Conservation (phyloP, 306 rosid species). For the Citrullus amarus region DNA sequence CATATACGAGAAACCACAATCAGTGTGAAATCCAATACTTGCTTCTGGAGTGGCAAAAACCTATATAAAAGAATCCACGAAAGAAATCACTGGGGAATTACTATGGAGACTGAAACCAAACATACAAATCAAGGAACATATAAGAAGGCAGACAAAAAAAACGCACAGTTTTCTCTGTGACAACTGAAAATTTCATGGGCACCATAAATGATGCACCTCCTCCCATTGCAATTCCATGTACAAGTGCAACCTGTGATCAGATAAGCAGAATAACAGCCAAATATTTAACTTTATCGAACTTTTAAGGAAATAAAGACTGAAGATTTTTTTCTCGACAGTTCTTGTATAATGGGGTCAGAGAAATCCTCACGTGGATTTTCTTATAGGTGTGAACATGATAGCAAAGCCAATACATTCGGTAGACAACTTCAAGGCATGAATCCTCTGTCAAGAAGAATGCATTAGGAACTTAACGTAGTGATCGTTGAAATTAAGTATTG, state of each 20-base stretch:
- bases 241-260: constrained; percentile 61
- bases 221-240: constrained; percentile 89
- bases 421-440: constrained; percentile 77
- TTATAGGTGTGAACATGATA: constrained; percentile 81
- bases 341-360: background rate
- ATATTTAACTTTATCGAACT: background rate
- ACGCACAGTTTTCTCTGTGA: constrained; percentile 83
- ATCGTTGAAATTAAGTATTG: background rate
- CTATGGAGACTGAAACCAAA: background rate
- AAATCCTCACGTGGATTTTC: constrained; percentile 56
- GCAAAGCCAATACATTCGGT: constrained; percentile 90
- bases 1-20: constrained; percentile 79
- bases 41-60: constrained; percentile 93
- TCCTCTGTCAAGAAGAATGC: constrained; percentile 49
- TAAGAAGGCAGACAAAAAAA: background rate
- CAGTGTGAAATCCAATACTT: constrained; percentile 88
- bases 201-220: constrained; percentile 93
- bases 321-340: background rate
- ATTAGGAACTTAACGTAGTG: background rate
- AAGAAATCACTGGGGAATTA: constrained; percentile 1
- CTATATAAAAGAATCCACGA: constrained; percentile 24
- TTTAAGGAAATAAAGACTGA: background rate
- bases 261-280: background rate
- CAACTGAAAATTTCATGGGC: constrained; percentile 80
- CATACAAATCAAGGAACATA: background rate